Evolutionary conservation across 2,329 filamentous ascomycete genomes (phyloP), one percentile per base, ranked within the genome.

Genomic region (Juglanconis sp.): DNA sequence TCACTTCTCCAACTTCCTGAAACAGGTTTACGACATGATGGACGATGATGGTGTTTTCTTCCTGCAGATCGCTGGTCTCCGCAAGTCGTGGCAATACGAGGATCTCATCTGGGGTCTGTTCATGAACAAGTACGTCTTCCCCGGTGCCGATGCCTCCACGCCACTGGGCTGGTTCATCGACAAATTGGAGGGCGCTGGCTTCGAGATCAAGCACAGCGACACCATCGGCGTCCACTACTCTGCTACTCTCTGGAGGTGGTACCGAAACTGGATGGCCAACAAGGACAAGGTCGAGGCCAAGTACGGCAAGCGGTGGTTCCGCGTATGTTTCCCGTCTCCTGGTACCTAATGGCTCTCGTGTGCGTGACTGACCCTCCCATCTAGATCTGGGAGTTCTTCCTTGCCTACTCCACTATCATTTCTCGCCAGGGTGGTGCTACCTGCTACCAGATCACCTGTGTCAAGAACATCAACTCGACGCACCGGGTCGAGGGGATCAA

Each of bases 121-220:
- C 85, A 96, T 98, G 92, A 98, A 98, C 88, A 97, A 96, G 81
- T 96, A 98, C 77, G 84, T 98, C 75, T 98, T 98, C 85, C 95
- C 93, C 38, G 95, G 95, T 73, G 95, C 95, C 55, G 95, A 98
- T 73, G 95, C 95, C 56, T 96, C 91, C 48, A 96, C 92, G 61
- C 95, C 95, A 55, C 87, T 99, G 53, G 92, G 91, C 68, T 95
- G 88, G 77, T 91, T 95, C 69, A 81, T 96, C 68, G 87, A 92
- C 75, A 87, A 87, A 72, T 85, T 97, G 24, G 95, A 99, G 80
- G 87, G 84, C 60, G 89, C 90, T 65, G 92, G 92, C 42, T 96
- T 92, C 69, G 95, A 98, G 77, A 80, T 98, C 75, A 98, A 97
- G 87, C 81, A 81, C 67, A 79, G 96, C 65, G 95, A 99, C 75